Evolutionary conservation across 2,329 filamentous ascomycete genomes (phyloP).

Genomic region (Monosporascus sp.): DNA sequence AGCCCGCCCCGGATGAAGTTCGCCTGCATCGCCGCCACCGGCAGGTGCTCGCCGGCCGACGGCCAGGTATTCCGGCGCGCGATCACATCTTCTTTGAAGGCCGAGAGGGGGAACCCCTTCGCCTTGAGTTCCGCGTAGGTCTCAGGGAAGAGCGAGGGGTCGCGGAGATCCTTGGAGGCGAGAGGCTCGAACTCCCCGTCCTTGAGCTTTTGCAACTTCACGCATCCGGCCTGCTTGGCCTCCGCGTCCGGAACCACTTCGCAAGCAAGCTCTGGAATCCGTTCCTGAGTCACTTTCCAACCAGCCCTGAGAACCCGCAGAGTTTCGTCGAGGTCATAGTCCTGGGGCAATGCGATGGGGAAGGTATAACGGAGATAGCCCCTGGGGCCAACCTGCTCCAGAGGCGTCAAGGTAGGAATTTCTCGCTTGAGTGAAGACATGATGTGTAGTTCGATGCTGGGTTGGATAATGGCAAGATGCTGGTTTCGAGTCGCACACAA

Average conservation of each 20-base stretch:
- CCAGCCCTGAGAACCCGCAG: constrained; percentile 23
- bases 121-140: constrained; percentile 21
- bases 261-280: constrained; percentile 25
- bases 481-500: too few species aligned
- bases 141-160: constrained; percentile 17
- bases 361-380: constrained; percentile 31
- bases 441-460: too few species aligned
- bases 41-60: constrained; percentile 15
- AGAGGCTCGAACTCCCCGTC: constrained; percentile 20
- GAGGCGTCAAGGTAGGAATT: constrained; percentile 18
- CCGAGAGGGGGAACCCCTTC: constrained; percentile 20
- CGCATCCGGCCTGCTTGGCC: constrained; percentile 25
- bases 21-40: constrained; percentile 18
- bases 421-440: neutral
- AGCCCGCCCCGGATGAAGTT: constrained; percentile 26
- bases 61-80: constrained; percentile 24
- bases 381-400: constrained; percentile 31
- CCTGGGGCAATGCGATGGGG: constrained; percentile 26
- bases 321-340: constrained; percentile 24
- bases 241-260: constrained; percentile 28
- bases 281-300: constrained; percentile 23
- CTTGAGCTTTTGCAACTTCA: constrained; percentile 24
- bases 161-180: constrained; percentile 21
- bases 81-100: constrained; percentile 16
- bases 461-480: too few species aligned